Evolutionary conservation across 257 asterid species (phyloP), one percentile per base, ranked within the genome.

Genomic region (Penstemon davidsonii): DNA sequence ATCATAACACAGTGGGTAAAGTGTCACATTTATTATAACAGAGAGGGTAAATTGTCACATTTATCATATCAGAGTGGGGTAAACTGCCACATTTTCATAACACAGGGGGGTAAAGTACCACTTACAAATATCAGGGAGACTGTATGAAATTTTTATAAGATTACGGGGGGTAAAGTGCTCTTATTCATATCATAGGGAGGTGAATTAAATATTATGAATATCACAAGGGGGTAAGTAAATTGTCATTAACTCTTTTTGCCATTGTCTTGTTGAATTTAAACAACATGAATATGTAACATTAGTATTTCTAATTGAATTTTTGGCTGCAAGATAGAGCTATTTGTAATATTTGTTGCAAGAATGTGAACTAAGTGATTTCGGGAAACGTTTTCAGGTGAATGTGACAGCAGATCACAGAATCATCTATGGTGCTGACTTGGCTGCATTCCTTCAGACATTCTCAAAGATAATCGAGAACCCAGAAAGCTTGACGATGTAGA

Each of bases 401-500:
- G 87, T 85, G 39, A 86, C 96, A 3, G 88, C 96, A 6, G 93
- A 88, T 80, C 93, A 88, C 74, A 76, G 96, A 46, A 81, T 83
- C 68, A 78, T 86, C 36, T 86, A 88, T 60, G 93, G 96, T 13
- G 90, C 93, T 64, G 96, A 88, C 71, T 68, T 86, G 74, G 93
- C 96, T 54, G 87, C 87, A 12, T 88, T 88, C 78, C 84, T 88
- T 13, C 90, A 88, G 66, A 86, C 96, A n/a, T 87, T 90, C 55
- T 50, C 93, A 46, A 87, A 80, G 86, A 87, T 90, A 41, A 52
- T 87, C 55, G 86, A 87, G 81, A 83, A 82, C 67, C 96, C 96
- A 2, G 93, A 90, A 58, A 81, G 84, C 82, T 80, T 90, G 85
- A 87, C 96, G 5, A 70, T 86, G 88, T 90, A 90, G 89, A 81